Percentiles rank a stretch among this genome's conserved stretches.
phyloP scores from a whole-genome alignment of 768 basidiomycete genomes.

The Gelatoporia subvermispora region DNA sequence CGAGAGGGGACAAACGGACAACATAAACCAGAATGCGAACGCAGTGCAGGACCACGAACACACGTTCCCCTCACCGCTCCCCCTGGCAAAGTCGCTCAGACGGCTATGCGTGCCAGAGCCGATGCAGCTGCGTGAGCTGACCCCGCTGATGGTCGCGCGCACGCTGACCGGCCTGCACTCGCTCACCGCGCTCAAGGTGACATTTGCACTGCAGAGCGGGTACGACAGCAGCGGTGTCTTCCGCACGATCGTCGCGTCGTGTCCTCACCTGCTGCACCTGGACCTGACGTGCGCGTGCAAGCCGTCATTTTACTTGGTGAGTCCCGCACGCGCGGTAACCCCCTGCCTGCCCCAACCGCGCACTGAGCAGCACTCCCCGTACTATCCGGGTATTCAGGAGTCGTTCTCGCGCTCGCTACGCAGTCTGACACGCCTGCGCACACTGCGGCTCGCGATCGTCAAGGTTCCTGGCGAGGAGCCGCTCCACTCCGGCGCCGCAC shows the following conservation, averaged over 20 bases:
- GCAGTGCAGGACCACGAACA: conserved; percentile 8
- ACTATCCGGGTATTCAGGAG: conserved; percentile 35
- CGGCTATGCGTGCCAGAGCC: conserved; percentile 62
- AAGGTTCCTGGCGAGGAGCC: conserved; percentile 61
- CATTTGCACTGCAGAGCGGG: conserved; percentile 61
- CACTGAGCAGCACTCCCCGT: background rate
- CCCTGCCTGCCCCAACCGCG: background rate
- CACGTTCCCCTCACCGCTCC: conserved; percentile 3
- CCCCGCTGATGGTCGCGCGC: conserved; percentile 54
- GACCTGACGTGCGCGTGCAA: conserved; percentile 63
- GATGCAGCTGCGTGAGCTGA: conserved; percentile 62
- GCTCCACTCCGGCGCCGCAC: conserved; percentile 52
- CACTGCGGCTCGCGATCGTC: conserved; percentile 60
- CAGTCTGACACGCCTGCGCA: conserved; percentile 57
- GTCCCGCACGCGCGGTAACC: conserved; percentile 19
- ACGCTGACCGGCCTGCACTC: conserved; percentile 53
- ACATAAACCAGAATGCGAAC: background rate
- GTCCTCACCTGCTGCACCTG: conserved; percentile 59
- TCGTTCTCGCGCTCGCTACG: conserved; percentile 59
- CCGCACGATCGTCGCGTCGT: conserved; percentile 59
- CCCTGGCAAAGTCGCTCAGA: conserved; percentile 34
- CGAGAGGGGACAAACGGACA: conserved; percentile 10
- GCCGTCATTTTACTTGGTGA: conserved; percentile 69
- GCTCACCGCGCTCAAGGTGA: conserved; percentile 55
- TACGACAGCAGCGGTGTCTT: conserved; percentile 72